Percentiles rank a stretch among this genome's conserved stretches.
Evolutionary conservation across 768 basidiomycete species (phyloP).

Genomic region (Clavaria fumosa): DNA sequence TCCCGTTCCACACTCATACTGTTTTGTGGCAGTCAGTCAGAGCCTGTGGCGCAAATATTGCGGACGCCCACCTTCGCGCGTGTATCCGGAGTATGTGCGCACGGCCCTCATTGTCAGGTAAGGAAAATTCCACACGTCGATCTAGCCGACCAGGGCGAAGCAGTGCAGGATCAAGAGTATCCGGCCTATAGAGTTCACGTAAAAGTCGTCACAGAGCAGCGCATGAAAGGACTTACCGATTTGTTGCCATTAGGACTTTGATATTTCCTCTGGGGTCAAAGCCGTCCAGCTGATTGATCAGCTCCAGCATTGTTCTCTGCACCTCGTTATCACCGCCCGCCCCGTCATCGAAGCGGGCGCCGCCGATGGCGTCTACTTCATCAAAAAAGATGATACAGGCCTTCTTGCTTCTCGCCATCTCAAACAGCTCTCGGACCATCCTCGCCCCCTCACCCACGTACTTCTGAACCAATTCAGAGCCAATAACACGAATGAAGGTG

Average conservation of each 20-base stretch:
- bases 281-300: conserved; percentile 97
- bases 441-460: conserved; percentile 98
- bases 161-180: conserved; percentile 93
- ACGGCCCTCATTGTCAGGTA: conserved; percentile 91
- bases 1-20: conserved; percentile 97
- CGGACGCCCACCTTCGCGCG: conserved; percentile 58
- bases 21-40: not conserved
- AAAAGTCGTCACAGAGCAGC: not conserved
- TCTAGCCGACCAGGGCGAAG: conserved; percentile 93
- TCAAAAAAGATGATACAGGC: conserved; percentile 99
- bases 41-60: conserved; percentile 5
- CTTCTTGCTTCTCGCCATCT: conserved; percentile 98
- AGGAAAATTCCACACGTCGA: conserved; percentile 88
- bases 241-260: conserved; percentile 99
- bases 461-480: conserved; percentile 98
- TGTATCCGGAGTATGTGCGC: conserved; percentile 96
- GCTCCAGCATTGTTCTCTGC: conserved; percentile 96
- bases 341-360: conserved; percentile 95
- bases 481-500: conserved; percentile 98
- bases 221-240: conserved; percentile 41
- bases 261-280: conserved; percentile 99
- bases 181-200: conserved; percentile 45
- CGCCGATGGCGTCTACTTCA: conserved; percentile 96
- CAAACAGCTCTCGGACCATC: conserved; percentile 97
- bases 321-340: conserved; percentile 99